phyloP scores from a whole-genome alignment of 306 rosid species.

The Cucumis cinereus region DNA sequence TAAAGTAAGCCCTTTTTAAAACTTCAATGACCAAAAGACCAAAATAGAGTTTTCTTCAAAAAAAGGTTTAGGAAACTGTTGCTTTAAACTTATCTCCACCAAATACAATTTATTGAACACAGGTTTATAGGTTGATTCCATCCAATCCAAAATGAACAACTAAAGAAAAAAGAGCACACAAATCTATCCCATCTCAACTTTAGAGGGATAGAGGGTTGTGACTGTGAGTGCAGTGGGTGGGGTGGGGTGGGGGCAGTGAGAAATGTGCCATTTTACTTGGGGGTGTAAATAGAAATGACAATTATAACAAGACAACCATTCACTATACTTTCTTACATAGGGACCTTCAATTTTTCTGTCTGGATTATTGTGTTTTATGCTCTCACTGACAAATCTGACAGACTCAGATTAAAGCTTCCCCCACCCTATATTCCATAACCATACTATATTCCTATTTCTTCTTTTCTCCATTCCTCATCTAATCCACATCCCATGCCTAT shows the following conservation, averaged over 20 bases:
- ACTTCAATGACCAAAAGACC: too few relatives aligned
- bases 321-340: background rate
- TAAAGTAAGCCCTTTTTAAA: too few relatives aligned
- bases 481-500: background rate
- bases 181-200: background rate
- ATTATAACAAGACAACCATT: conserved; percentile 3
- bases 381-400: conserved; percentile 11
- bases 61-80: too few relatives aligned
- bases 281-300: background rate
- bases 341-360: conserved; percentile 1
- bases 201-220: background rate
- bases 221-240: background rate
- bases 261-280: conserved; percentile 10
- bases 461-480: background rate
- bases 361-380: conserved; percentile 23
- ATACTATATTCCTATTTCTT: conserved; percentile 4
- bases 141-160: background rate
- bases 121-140: too few relatives aligned
- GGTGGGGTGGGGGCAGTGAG: conserved; percentile 13
- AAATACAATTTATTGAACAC: too few relatives aligned
- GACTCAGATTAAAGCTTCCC: conserved; percentile 1
- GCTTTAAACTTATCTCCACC: too few relatives aligned
- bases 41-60: too few relatives aligned
- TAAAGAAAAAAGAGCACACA: background rate
- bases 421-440: background rate